Evolutionary conservation across 2,329 filamentous ascomycete genomes (phyloP).

Genomic region (Fonsecaea pedrosoi): DNA sequence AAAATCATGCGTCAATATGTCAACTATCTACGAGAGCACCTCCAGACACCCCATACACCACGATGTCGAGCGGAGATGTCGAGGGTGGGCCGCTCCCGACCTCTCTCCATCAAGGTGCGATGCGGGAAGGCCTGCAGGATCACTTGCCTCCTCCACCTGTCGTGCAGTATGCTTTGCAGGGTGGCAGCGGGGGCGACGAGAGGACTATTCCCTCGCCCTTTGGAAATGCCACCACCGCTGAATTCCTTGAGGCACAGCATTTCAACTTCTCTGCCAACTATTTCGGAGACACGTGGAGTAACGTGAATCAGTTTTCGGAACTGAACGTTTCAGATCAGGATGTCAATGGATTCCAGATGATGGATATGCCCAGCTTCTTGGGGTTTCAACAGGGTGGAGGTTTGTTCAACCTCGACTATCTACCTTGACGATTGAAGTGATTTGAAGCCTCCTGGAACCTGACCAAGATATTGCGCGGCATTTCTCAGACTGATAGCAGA

Average conservation of each 20-base stretch:
- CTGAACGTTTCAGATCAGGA: background rate
- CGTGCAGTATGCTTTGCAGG: background rate
- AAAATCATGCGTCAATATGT: background rate
- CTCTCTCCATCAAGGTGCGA: background rate
- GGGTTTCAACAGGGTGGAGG: background rate
- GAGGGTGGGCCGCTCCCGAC: background rate
- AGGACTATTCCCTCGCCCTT: background rate
- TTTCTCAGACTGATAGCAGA: background rate
- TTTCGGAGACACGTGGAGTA: background rate
- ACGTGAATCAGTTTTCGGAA: slow-evolving; percentile 7
- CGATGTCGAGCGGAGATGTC: background rate
- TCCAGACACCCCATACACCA: background rate
- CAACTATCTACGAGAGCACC: background rate
- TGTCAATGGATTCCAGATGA: background rate
- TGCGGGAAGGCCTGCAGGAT: background rate
- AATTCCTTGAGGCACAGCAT: slow-evolving; percentile 11
- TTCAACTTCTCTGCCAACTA: slow-evolving; percentile 11
- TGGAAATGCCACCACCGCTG: background rate
- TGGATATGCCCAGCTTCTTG: background rate
- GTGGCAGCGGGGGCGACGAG: background rate
- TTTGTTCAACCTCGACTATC: slow-evolving; percentile 5
- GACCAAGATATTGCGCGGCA: background rate
- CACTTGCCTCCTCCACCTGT: background rate
- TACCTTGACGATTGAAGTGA: background rate
- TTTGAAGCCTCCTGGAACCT: background rate